A percentile compares a stretch with the other conserved stretches of the same genome.
phyloP scores from a whole-genome alignment of 306 rosid species.

The Benincasa hispida region DNA sequence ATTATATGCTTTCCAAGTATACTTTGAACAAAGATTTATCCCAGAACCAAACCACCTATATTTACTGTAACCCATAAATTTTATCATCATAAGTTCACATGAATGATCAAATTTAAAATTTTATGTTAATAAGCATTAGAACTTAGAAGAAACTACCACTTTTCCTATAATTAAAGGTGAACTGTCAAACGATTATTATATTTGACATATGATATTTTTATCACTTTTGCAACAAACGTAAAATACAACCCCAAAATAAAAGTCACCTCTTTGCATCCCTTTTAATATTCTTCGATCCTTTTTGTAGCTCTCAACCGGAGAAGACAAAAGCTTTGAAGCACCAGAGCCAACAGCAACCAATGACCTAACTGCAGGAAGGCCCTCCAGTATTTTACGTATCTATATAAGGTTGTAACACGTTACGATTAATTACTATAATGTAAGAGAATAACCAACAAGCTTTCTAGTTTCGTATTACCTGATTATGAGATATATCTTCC shows the following conservation, averaged over 20 bases:
- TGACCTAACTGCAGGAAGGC: conserved; percentile 79
- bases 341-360: conserved; percentile 73
- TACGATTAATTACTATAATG: not conserved
- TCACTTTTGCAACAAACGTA: not conserved
- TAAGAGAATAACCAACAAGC: conserved; percentile 15
- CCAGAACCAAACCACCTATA: not conserved
- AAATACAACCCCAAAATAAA: not conserved
- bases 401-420: conserved; percentile 18
- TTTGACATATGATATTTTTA: not conserved
- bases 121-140: not conserved
- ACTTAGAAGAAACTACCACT: not conserved
- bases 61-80: not conserved
- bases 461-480: conserved; percentile 34
- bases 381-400: conserved; percentile 72
- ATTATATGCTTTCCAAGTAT: not conserved
- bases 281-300: conserved; percentile 83
- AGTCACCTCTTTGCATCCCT: conserved; percentile 94
- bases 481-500: conserved; percentile 89
- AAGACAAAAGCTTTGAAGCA: conserved; percentile 80
- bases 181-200: not conserved
- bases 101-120: not conserved
- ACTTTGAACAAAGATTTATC: not conserved
- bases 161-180: not conserved
- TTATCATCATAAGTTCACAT: not conserved
- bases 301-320: conserved; percentile 83